Evolutionary conservation across 768 basidiomycete genomes (phyloP).

Genomic region (Tephrocybe sp.): DNA sequence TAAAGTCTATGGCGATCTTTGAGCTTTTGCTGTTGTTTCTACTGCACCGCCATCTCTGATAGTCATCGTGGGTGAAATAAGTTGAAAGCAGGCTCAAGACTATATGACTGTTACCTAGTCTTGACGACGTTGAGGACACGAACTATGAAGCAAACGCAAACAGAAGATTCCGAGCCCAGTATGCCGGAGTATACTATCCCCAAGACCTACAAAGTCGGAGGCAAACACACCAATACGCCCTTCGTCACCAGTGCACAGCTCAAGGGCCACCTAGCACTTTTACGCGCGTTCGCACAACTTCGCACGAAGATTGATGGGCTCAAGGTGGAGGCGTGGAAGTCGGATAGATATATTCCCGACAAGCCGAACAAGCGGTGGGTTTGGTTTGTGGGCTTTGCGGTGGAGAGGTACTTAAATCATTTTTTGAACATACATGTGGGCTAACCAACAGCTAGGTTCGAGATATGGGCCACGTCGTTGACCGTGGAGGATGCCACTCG

Average conservation of each 20-base stretch:
- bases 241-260: conserved; percentile 9
- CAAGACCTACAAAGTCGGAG: background rate
- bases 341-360: background rate
- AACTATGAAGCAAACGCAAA: too few relatives aligned
- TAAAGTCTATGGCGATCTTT: too few relatives aligned
- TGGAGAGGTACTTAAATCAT: conserved; percentile 7
- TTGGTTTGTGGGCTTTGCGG: conserved; percentile 16
- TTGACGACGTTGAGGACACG: too few relatives aligned
- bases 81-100: too few relatives aligned
- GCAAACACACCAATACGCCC: background rate
- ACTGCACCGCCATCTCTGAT: too few relatives aligned
- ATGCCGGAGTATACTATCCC: background rate
- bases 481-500: background rate
- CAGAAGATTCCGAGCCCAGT: too few relatives aligned
- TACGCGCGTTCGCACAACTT: conserved; percentile 11
- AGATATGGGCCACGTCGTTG: conserved; percentile 10
- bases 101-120: too few relatives aligned
- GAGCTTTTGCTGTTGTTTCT: too few relatives aligned
- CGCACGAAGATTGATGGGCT: conserved; percentile 6
- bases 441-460: conserved; percentile 3
- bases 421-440: background rate
- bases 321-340: background rate
- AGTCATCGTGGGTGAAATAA: too few relatives aligned
- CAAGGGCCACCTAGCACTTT: conserved; percentile 14
- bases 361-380: conserved; percentile 10